Base-by-base conservation (phyloP, 2,329 filamentous ascomycete genomes). In the Ceratocystiopsis minuta region DNA sequence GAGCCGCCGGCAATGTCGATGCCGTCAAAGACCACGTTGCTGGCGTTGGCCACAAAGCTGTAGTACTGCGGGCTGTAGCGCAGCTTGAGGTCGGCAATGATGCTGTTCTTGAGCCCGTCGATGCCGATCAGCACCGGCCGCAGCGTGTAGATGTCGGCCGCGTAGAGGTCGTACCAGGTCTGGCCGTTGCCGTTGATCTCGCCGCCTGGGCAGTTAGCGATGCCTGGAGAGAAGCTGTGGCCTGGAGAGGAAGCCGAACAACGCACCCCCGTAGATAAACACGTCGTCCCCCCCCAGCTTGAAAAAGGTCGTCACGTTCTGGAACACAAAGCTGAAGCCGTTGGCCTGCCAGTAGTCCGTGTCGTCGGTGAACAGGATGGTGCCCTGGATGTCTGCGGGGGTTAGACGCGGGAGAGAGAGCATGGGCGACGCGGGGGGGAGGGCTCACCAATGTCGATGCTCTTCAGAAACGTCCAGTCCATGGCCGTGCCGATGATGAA, bases 261-360 rank as follows among this genome's bases (percentile, higher is more conserved):
- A 45, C 49, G 38, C 38, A 38, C 68, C 70, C 16, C 75, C 76
- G 47, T 77, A 80, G 43, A 81, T 64, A 46, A 77, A 76, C 18
- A 81, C 73, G 50, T 80, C 75, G 16, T 67, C 60, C 24, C 78
- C 78, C 34, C 77, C 76, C 33, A 78, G 65, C 52, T 75, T 68
- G 64, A 76, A 81, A 61, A 80, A 80, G 2, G 72, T 72, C 1
- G 72, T 75, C 6, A 68, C 66, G 48, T 80, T 78, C 48, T 81
- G 77, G 58, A 72, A 81, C 14, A 61, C 60, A 36, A 77, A 74
- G 34, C 60, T 62, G 63, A 80, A 80, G 18, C 65, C 61, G 51
- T 78, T 66, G 20, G 63, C 64, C 56, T 78, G 68, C 77, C 77
- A 80, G 58, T 80, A 81, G 44, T 68, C 63, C 1, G 72, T 78